These are phyloP conservation scores for Cochliopodium minus DNA, from an alignment of 208 protist species.

Conservation along the genomic window DNA sequence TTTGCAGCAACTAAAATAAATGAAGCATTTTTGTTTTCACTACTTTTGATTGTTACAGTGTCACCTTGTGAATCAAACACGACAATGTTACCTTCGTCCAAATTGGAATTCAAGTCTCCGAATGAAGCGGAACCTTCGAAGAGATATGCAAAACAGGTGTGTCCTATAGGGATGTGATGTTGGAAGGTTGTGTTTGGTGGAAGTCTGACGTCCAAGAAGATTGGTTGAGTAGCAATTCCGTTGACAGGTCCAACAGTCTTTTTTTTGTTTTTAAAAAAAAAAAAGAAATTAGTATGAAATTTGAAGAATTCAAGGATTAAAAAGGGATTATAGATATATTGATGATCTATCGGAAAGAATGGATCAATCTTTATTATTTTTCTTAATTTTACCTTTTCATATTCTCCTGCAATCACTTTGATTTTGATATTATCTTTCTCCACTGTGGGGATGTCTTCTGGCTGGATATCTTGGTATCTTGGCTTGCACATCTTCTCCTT, in stretches of 20 bases:
- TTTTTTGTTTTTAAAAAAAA: not conserved
- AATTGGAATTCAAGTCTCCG: not conserved
- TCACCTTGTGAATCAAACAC: not conserved
- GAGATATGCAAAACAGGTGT: too few relatives aligned
- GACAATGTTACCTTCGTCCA: not conserved
- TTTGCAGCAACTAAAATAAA: conserved; percentile 30
- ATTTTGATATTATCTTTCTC: conserved; percentile 12
- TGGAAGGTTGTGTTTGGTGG: too few relatives aligned
- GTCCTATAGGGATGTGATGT: too few relatives aligned
- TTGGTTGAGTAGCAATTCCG: conserved; percentile 33
- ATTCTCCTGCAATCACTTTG: conserved; percentile 13
- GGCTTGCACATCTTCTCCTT: conserved; percentile 50
- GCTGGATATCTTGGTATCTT: conserved; percentile 43
- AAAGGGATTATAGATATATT: too few relatives aligned
- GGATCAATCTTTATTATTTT: not conserved
- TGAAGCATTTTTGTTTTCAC: conserved; percentile 2
- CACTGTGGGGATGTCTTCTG: conserved; percentile 26
- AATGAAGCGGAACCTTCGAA: too few relatives aligned
- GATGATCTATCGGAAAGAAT: not conserved
- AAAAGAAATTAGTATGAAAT: not conserved
- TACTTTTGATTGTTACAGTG: conserved; percentile 7
- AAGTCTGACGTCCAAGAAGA: too few relatives aligned
- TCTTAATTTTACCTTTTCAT: not conserved
- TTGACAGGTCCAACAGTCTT: not conserved
- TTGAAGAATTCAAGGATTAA: too few relatives aligned